Evolutionary conservation across 2,329 filamentous ascomycete genomes (phyloP).

Genomic region (Trichocomaceae sp.): DNA sequence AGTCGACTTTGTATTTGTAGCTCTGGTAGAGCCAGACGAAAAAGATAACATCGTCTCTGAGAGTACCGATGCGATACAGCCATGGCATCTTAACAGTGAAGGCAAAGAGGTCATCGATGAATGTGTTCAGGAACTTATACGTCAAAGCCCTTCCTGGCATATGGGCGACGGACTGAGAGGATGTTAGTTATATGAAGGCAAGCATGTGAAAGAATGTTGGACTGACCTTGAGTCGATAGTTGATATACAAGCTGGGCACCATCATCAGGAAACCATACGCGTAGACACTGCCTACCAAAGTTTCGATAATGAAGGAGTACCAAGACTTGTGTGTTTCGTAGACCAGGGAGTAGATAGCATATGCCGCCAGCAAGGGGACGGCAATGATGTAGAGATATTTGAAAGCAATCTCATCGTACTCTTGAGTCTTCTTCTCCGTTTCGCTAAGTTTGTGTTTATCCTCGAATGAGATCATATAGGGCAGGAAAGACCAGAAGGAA

Average conservation of each 20-base stretch:
- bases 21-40: conserved; percentile 95
- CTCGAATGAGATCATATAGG: conserved; percentile 78
- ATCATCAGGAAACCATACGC: conserved; percentile 99
- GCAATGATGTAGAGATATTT: conserved; percentile 90
- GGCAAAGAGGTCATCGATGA: conserved; percentile 96
- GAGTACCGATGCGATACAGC: conserved; percentile 81
- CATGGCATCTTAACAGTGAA: conserved; percentile 99
- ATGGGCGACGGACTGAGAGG: conserved; percentile 65
- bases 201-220: not conserved
- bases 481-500: conserved; percentile 66
- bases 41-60: conserved; percentile 95
- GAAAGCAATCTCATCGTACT: conserved; percentile 97
- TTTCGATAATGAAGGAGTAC: conserved; percentile 95
- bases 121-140: conserved; percentile 98
- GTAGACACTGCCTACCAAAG: conserved; percentile 91
- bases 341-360: conserved; percentile 81
- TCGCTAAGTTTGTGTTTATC: conserved; percentile 95
- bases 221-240: conserved; percentile 82
- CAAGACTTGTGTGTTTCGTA: conserved; percentile 97
- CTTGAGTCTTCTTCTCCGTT: conserved; percentile 94
- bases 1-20: conserved; percentile 88
- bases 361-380: conserved; percentile 81
- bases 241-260: conserved; percentile 96
- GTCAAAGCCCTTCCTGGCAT: conserved; percentile 96
- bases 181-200: conserved; percentile 16